Evolutionary conservation across 2,329 filamentous ascomycete species (phyloP), one percentile per base, ranked within the genome.

Genomic region (Aureobasidium zeae): DNA sequence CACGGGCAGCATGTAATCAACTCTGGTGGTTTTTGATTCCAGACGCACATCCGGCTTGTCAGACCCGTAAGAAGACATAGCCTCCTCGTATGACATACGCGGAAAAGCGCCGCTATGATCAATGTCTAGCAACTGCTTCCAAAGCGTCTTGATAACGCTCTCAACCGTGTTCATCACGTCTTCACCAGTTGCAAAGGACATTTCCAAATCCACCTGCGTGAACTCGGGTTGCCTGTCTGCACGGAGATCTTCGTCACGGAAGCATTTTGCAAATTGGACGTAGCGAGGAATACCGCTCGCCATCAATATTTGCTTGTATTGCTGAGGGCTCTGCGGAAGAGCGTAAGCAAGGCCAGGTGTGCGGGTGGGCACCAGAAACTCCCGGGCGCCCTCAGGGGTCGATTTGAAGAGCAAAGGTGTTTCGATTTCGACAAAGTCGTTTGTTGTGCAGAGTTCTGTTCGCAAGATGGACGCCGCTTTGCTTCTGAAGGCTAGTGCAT

Each of bases 221-320:
- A 98, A 98, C 59, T 98, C 91, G 0, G 91, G 93, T 58, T 98
- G 91, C 29, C 91, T 74, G 61, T 98, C 93, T 1, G 89, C 85
- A 15, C 91, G 76, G 25, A 91, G 70, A 61, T 96, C 93, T 59
- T 98, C 91, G 57, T 98, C 93, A 11, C 91, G 80, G 63, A 95
- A 98, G 58, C 91, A 98, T 51, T 79, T 81, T 2, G 91, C 93
- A 65, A 95, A 86, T 56, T 98, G 91, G 62, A 82, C 93, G 60
- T 98, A 98, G 29, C 74, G 77, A 1, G 72, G 67, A 9, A 95
- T 74, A 0, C 89, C 89, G 48, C 84, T 83, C 0, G 87, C 85
- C 87, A 98, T 96, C 30, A 98, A 73, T 2, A 95, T 85, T 66
- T 98, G 91, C 66, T 98, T 98, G 60, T 96, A 98, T 62, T 98